Conservation (phyloP, 352 stramenopile species). For the Pythium myriotylum region DNA sequence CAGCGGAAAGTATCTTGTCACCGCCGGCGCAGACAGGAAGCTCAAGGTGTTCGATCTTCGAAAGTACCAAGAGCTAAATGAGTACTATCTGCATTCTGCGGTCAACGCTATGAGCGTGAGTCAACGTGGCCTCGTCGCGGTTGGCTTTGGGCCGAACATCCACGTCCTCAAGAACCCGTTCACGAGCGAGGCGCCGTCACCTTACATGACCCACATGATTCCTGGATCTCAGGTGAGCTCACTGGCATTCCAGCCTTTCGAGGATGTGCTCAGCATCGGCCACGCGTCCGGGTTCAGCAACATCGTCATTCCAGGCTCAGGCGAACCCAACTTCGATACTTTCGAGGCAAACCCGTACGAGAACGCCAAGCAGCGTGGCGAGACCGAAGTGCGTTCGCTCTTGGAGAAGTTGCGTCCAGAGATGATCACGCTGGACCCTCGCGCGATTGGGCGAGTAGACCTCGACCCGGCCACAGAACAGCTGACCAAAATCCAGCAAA, state of each 20-base stretch:
- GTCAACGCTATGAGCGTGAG: slow-evolving; percentile 94
- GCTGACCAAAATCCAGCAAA: slow-evolving; percentile 77
- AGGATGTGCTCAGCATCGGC: slow-evolving; percentile 97
- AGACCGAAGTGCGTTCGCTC: slow-evolving; percentile 95
- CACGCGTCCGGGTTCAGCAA: slow-evolving; percentile 86
- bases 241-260: slow-evolving; percentile 96
- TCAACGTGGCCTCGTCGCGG: slow-evolving; percentile 94
- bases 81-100: slow-evolving; percentile 90
- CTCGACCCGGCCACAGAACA: slow-evolving; percentile 87
- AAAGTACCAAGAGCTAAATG: slow-evolving; percentile 95
- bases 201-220: slow-evolving; percentile 93
- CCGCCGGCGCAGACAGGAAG: slow-evolving; percentile 92
- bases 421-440: slow-evolving; percentile 98
- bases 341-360: slow-evolving; percentile 98
- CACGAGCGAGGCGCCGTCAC: slow-evolving; percentile 63
- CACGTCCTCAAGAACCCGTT: slow-evolving; percentile 93
- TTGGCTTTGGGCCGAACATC: slow-evolving; percentile 92
- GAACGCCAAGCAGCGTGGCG: slow-evolving; percentile 95
- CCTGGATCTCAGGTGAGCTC: slow-evolving; percentile 84
- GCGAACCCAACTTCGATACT: slow-evolving; percentile 98
- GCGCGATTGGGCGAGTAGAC: slow-evolving; percentile 93
- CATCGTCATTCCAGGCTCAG: slow-evolving; percentile 95
- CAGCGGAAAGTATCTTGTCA: slow-evolving; percentile 96
- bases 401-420: slow-evolving; percentile 98
- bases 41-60: slow-evolving; percentile 98